Conservation (phyloP, 805 yeast species). For the Metschnikowia amazonensis region DNA sequence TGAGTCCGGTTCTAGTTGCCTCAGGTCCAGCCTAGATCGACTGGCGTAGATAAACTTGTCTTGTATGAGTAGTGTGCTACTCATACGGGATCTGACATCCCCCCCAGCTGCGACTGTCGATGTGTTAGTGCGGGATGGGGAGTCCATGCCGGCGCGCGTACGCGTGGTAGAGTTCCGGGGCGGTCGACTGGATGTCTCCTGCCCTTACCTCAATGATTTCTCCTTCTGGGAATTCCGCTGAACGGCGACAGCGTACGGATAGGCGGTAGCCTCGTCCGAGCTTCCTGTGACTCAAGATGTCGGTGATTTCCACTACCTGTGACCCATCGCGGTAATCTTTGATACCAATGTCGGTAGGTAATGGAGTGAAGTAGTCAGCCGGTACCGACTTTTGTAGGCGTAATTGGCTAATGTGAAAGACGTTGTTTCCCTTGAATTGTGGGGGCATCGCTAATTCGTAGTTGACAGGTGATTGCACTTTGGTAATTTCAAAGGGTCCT, state of each 20-base stretch:
- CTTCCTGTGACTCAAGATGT: neutral
- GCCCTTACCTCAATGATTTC: neutral
- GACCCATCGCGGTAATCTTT: neutral
- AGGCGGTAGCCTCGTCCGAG: neutral
- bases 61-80: neutral
- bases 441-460: conserved; percentile 2
- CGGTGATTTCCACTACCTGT: neutral
- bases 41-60: too few relatives aligned
- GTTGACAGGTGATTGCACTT: neutral
- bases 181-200: neutral
- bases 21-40: too few relatives aligned
- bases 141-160: neutral
- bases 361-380: neutral
- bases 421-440: neutral
- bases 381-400: neutral
- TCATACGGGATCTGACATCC: neutral
- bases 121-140: neutral
- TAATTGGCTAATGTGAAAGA: neutral
- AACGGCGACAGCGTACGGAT: neutral
- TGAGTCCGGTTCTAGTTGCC: too few relatives aligned
- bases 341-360: neutral
- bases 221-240: neutral
- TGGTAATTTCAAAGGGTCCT: neutral
- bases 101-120: neutral
- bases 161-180: neutral